Percentiles rank a stretch among this genome's conserved stretches.
Evolutionary conservation across 1,139 yeast species (phyloP).

Genomic region (Diutina scorzettiae): DNA sequence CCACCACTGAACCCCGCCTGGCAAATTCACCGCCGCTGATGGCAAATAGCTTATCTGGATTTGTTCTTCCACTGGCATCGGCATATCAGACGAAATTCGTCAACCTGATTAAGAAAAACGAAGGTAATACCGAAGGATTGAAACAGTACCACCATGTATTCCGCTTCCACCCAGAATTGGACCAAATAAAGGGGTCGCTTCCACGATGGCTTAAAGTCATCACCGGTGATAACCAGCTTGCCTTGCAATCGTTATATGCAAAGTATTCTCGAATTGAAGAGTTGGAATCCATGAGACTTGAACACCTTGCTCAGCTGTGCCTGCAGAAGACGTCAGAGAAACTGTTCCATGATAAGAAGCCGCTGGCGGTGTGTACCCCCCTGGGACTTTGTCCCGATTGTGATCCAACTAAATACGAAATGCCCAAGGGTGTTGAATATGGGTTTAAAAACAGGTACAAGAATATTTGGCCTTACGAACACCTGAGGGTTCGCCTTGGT

Average conservation of each 20-base stretch:
- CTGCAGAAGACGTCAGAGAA: background rate
- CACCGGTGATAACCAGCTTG: background rate
- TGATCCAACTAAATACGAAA: slow-evolving; percentile 19
- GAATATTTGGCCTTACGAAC: slow-evolving; percentile 13
- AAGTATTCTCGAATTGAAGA: background rate
- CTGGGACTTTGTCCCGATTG: slow-evolving; percentile 32
- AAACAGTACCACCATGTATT: background rate
- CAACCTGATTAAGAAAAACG: background rate
- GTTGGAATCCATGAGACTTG: background rate
- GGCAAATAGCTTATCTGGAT: background rate
- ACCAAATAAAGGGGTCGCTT: background rate
- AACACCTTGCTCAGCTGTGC: background rate
- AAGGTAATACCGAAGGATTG: background rate
- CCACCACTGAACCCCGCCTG: background rate
- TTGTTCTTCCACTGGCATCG: slow-evolving; percentile 4
- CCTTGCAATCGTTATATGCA: background rate
- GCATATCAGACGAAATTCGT: background rate
- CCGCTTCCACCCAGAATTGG: background rate
- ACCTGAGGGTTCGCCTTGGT: slow-evolving; percentile 11
- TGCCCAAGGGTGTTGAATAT: slow-evolving; percentile 12
- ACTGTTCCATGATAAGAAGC: background rate
- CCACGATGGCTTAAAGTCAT: background rate
- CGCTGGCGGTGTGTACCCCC: slow-evolving; percentile 16
- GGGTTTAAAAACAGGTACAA: slow-evolving; percentile 12
- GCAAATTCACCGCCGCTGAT: background rate